These are phyloP conservation scores for Claviceps pusilla DNA, from an alignment of 2,329 filamentous ascomycete genomes.

Conservation along the genomic window DNA sequence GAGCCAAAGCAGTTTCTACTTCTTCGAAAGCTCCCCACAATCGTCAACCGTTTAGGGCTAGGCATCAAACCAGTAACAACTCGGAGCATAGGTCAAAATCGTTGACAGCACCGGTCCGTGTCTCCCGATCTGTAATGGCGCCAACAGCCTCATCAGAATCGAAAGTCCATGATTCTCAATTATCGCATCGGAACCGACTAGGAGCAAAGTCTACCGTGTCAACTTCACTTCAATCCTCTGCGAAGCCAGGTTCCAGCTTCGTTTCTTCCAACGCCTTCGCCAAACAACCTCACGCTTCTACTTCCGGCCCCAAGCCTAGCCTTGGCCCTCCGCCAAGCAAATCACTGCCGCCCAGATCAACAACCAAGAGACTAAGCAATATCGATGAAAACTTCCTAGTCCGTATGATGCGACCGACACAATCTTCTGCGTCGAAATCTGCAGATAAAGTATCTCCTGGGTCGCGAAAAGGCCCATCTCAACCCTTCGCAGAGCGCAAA, in stretches of 20 bases:
- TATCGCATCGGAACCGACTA: conserved; percentile 15
- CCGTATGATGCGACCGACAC: conserved; percentile 69
- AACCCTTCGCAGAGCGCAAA: conserved; percentile 6
- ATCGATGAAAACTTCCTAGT: conserved; percentile 59
- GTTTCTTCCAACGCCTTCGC: conserved; percentile 16
- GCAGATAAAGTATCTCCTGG: conserved; percentile 43
- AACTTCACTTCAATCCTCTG: conserved; percentile 22
- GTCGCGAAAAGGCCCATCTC: conserved; percentile 28
- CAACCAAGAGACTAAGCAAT: conserved; percentile 28
- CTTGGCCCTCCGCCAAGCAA: conserved; percentile 46
- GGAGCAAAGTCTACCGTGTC: conserved; percentile 20
- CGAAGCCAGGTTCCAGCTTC: conserved; percentile 8
- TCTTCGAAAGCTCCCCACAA: conserved; percentile 25
- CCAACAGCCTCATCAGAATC: conserved; percentile 56
- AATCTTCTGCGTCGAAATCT: conserved; percentile 51
- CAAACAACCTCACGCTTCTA: conserved; percentile 31
- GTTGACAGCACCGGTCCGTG: conserved; percentile 50
- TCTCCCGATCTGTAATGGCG: conserved; percentile 52
- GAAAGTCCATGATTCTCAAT: conserved; percentile 27
- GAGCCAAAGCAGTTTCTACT: conserved; percentile 15
- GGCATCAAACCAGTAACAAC: conserved; percentile 25
- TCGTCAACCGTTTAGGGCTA: conserved; percentile 26
- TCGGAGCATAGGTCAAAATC: conserved; percentile 50
- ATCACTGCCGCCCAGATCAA: conserved; percentile 5
- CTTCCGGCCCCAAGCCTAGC: conserved; percentile 33